Base-by-base conservation (phyloP, 805 yeast genomes). In the Schizosaccharomyces lindneri region DNA sequence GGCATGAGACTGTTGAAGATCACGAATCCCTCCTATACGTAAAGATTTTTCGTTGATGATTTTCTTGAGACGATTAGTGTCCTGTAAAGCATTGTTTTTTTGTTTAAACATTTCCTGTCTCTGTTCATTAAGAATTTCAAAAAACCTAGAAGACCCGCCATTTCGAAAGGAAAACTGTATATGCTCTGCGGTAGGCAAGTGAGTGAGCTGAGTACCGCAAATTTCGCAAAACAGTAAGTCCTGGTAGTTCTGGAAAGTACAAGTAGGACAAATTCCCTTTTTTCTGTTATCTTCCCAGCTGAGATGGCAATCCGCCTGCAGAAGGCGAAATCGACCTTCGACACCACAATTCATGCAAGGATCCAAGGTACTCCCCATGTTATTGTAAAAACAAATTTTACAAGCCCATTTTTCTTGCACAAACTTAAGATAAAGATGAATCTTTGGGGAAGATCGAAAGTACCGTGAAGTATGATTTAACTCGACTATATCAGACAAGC, bases 371-470 rank as follows among this genome's bases (percentile, higher is more conserved):
- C 19, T 17, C 21, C 57, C 32, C 4, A n/a, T 5, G 21, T 31
- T 21, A 32, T 19, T 55, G 21, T 19, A 21, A 24, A 29, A 19
- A 19, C 48, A 36, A 13, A 46, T 55, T 41, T 27, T 19, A 46
- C 46, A 57, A 11, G 36, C 29, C 29, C 27, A 57, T 6, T 19
- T 24, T 13, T 29, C 19, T 29, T 29, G 36, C n/a, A 29, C 36
- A 29, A 17, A 29, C 6, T 29, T 21, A 1, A 57, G 27, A 17
- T 17, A 32, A 15, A n/a, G 29, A 41, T 27, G 19, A 36, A 48
- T n/a, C 41, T 46, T 46, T 17, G 59, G 32, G 24, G 63, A 61
- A n/a, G 62, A 59, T 3, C 51, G 43, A 61, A 32, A 48, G 31
- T 55, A 43, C 39, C 48, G 24, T 2, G 27, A 24, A 32, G 17